Percentiles rank a stretch among this genome's conserved stretches.
These are phyloP conservation scores for Mortierella sp. DNA, from an alignment of 371 early-diverging fungal species.

Conservation along the genomic window DNA sequence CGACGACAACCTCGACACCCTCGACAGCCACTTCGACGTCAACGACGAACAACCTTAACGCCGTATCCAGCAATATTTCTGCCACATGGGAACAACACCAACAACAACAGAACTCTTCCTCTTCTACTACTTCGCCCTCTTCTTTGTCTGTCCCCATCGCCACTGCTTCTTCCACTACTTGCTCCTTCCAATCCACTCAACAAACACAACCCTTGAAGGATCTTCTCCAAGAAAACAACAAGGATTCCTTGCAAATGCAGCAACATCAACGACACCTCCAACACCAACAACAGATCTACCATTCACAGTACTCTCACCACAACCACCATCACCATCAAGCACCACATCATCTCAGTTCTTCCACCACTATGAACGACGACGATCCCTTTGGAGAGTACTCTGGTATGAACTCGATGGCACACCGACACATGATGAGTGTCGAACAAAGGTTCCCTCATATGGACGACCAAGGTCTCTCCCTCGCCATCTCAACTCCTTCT, in stretches of 20 bases:
- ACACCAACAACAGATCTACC: conserved; percentile 32
- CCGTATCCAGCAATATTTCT: background rate
- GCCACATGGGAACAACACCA: conserved; percentile 43
- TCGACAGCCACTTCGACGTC: conserved; percentile 7
- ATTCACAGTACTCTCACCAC: conserved; percentile 30
- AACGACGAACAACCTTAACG: conserved; percentile 3
- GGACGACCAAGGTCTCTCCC: conserved; percentile 27
- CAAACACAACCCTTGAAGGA: conserved; percentile 14
- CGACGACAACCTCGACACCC: conserved; percentile 15
- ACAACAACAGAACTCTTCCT: conserved; percentile 9
- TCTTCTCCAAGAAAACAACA: background rate
- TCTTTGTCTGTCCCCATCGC: conserved; percentile 9
- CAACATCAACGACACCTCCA: conserved; percentile 28
- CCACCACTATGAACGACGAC: conserved; percentile 43
- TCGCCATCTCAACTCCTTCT: conserved; percentile 11
- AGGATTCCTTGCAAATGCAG: conserved; percentile 19
- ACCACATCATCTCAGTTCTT: conserved; percentile 19
- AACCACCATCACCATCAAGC: conserved; percentile 11
- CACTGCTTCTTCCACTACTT: background rate
- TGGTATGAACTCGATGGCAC: conserved; percentile 35
- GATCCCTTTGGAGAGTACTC: conserved; percentile 57
- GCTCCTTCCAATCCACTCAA: conserved; percentile 1
- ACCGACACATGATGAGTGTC: conserved; percentile 30
- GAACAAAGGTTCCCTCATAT: conserved; percentile 16
- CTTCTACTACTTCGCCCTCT: conserved; percentile 8